A percentile compares a stretch with the other conserved stretches of the same genome.
Conservation (phyloP, 73 alveolate genomes). For the Tetrahymena malaccensis region DNA sequence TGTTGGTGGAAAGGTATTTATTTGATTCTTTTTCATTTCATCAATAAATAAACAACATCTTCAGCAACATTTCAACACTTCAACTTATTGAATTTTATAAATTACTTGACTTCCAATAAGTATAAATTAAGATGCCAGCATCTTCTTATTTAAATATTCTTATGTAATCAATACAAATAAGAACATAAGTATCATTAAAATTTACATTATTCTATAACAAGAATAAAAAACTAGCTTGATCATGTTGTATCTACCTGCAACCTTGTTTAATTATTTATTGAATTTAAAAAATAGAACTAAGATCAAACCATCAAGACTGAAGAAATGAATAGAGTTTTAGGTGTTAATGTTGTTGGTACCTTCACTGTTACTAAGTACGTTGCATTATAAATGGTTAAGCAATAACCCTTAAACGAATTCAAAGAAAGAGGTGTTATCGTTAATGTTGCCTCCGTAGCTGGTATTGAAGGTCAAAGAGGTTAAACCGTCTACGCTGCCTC, state of each 20-base stretch:
- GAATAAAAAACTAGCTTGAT: neutral
- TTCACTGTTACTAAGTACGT: conserved; percentile 66
- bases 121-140: neutral
- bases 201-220: neutral
- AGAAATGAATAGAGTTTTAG: conserved; percentile 46
- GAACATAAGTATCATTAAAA: no score
- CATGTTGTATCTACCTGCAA: neutral
- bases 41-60: neutral
- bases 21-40: no score
- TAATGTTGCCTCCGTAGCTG: conserved; percentile 79
- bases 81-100: no score
- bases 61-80: neutral
- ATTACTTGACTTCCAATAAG: neutral
- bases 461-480: conserved; percentile 84
- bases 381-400: conserved; percentile 60
- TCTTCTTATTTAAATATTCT: no score
- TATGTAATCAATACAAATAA: no score
- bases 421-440: conserved; percentile 85
- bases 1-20: conserved; percentile 28
- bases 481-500: conserved; percentile 74
- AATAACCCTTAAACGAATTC: conserved; percentile 48
- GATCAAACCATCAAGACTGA: conserved; percentile 40
- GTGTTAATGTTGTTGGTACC: conserved; percentile 78
- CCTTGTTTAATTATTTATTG: neutral
- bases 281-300: neutral